These are phyloP conservation scores for Fragaria nilgerrensis DNA, from an alignment of 306 rosid species.

Conservation along the genomic window DNA sequence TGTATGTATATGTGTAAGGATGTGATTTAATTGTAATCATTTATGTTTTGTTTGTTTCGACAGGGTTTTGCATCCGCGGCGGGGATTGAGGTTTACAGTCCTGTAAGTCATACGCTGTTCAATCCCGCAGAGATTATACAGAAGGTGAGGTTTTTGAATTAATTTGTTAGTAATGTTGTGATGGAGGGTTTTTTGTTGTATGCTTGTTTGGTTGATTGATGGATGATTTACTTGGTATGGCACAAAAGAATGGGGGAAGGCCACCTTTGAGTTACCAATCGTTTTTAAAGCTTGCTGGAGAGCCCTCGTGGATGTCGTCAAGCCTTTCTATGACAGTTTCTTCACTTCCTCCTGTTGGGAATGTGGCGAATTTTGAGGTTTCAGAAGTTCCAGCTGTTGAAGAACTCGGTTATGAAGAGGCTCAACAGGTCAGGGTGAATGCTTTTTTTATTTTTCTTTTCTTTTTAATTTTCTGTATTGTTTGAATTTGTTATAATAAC, in stretches of 20 bases:
- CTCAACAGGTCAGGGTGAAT: slow-evolving; percentile 46
- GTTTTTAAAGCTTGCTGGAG: slow-evolving; percentile 80
- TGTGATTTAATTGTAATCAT: neutral
- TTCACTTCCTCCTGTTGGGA: slow-evolving; percentile 70
- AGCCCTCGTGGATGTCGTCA: slow-evolving; percentile 43
- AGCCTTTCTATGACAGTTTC: slow-evolving; percentile 45
- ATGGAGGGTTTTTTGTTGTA: neutral
- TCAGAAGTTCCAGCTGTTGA: slow-evolving; percentile 65
- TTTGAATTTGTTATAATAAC: slow-evolving; percentile 15
- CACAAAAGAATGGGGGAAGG: slow-evolving; percentile 80
- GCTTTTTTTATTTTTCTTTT: neutral
- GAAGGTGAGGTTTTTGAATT: slow-evolving; percentile 65
- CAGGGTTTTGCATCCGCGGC: slow-evolving; percentile 57
- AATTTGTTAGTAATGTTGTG: neutral
- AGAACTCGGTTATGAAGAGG: slow-evolving; percentile 76
- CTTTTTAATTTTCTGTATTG: neutral
- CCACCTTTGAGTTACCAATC: slow-evolving; percentile 87
- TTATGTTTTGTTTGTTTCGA: neutral
- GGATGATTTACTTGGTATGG: slow-evolving; percentile 22
- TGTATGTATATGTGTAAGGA: too few relatives aligned
- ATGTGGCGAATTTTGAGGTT: slow-evolving; percentile 44
- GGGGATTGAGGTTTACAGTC: slow-evolving; percentile 82
- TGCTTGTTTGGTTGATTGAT: neutral
- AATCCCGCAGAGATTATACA: slow-evolving; percentile 67
- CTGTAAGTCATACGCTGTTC: slow-evolving; percentile 89